Evolutionary conservation across 1,284 basidiomycete genomes (phyloP).

Genomic region (Cutaneotrichosporon sp.): DNA sequence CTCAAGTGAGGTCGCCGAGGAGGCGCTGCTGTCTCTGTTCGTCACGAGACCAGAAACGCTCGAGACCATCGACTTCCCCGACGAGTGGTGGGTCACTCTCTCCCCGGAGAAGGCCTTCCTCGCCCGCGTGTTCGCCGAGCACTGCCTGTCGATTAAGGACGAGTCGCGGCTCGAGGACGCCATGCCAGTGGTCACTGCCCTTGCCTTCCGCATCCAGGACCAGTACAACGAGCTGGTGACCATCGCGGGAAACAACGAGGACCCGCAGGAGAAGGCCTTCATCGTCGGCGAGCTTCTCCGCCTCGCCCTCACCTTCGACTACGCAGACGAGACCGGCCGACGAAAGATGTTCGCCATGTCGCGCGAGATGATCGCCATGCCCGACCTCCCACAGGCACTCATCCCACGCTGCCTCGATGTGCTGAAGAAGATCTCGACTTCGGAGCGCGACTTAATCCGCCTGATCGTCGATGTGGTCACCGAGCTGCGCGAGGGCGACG

Average conservation of each 20-base stretch:
- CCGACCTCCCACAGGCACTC: constrained; percentile 72
- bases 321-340: constrained; percentile 91
- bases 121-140: constrained; percentile 79
- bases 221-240: constrained; percentile 71
- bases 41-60: constrained; percentile 63
- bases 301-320: constrained; percentile 82
- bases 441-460: constrained; percentile 87
- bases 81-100: constrained; percentile 70
- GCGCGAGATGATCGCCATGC: constrained; percentile 84
- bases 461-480: constrained; percentile 93
- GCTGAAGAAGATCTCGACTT: constrained; percentile 76
- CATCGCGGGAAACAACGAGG: constrained; percentile 58
- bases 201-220: constrained; percentile 82
- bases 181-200: constrained; percentile 84
- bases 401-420: constrained; percentile 85
- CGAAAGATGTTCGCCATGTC: constrained; percentile 88
- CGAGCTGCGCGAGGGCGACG: constrained; percentile 65
- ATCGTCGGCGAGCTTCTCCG: constrained; percentile 78
- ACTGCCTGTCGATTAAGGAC: constrained; percentile 68
- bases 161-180: constrained; percentile 70
- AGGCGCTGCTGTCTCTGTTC: constrained; percentile 67
- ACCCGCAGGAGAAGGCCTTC: constrained; percentile 60
- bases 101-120: constrained; percentile 83
- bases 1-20: constrained; percentile 63
- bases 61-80: constrained; percentile 70